Conservation (phyloP, 1,284 basidiomycete genomes). For the Mixia osmundae region DNA sequence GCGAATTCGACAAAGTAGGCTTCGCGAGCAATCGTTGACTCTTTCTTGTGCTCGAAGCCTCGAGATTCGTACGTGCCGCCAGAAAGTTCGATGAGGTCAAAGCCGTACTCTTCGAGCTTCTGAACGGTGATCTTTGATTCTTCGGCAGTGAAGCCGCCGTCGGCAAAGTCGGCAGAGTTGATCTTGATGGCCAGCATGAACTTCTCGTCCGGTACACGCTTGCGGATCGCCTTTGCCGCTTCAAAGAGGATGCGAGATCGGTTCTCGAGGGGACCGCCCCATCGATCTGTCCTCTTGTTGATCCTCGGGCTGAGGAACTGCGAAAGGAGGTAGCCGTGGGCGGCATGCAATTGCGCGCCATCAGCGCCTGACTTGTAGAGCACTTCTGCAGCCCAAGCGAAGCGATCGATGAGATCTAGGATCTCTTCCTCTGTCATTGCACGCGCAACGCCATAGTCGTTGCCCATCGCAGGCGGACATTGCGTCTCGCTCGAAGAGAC, state of each 20-base stretch:
- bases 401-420: constrained; percentile 20
- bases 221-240: constrained; percentile 22
- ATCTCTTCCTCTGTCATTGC: constrained; percentile 9
- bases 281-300: constrained; percentile 25
- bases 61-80: constrained; percentile 27
- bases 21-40: constrained; percentile 23
- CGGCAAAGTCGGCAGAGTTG: constrained; percentile 26
- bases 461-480: constrained; percentile 14
- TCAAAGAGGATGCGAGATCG: constrained; percentile 23
- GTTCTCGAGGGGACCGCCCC: constrained; percentile 25
- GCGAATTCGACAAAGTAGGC: constrained; percentile 28
- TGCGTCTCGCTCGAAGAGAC: constrained; percentile 21
- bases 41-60: constrained; percentile 21
- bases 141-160: constrained; percentile 24
- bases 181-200: constrained; percentile 31
- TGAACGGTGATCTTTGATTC: constrained; percentile 27
- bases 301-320: constrained; percentile 43
- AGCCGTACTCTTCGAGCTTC: constrained; percentile 25
- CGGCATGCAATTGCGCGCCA: constrained; percentile 21
- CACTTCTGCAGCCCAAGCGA: constrained; percentile 22
- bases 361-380: constrained; percentile 23
- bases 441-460: constrained; percentile 14
- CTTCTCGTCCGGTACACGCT: constrained; percentile 19
- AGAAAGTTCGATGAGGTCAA: constrained; percentile 32
- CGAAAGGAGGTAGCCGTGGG: constrained; percentile 13